Evolutionary conservation across 192 early-diverging fungal species (phyloP).

Genomic region (Chytriomyces sp.): DNA sequence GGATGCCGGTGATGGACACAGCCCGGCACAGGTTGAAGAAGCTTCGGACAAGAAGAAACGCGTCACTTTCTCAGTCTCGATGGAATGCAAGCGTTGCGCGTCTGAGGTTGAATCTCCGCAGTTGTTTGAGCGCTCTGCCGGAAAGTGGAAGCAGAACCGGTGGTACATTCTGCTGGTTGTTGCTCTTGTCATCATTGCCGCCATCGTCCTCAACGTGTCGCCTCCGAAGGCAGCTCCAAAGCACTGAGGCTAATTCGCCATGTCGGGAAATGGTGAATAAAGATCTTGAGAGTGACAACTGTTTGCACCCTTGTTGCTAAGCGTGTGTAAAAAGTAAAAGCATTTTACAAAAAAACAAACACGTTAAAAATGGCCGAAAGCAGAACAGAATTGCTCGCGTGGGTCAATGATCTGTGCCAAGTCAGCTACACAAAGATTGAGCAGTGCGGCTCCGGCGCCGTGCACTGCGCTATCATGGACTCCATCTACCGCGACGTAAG

Average conservation of each 20-base stretch:
- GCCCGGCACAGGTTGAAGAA: background rate
- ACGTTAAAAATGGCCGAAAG: conserved; percentile 76
- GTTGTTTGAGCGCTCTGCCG: background rate
- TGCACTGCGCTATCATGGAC: conserved; percentile 80
- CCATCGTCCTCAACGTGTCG: background rate
- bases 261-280: no score
- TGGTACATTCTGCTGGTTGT: background rate
- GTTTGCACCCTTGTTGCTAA: no score
- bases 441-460: conserved; percentile 89
- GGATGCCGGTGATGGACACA: background rate
- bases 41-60: background rate
- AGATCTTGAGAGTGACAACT: no score
- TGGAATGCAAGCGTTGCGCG: background rate
- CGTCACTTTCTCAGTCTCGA: background rate
- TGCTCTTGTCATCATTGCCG: background rate
- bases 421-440: conserved; percentile 92
- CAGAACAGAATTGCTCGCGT: conserved; percentile 87
- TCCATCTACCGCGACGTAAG: conserved; percentile 65
- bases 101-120: background rate
- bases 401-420: conserved; percentile 90
- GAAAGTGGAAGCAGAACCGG: background rate
- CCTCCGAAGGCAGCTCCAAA: no score
- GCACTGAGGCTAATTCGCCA: no score
- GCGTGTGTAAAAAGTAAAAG: background rate
- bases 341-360: background rate